phyloP scores from a whole-genome alignment of 352 stramenopile genomes.

The Phytophthora boehmeriae region DNA sequence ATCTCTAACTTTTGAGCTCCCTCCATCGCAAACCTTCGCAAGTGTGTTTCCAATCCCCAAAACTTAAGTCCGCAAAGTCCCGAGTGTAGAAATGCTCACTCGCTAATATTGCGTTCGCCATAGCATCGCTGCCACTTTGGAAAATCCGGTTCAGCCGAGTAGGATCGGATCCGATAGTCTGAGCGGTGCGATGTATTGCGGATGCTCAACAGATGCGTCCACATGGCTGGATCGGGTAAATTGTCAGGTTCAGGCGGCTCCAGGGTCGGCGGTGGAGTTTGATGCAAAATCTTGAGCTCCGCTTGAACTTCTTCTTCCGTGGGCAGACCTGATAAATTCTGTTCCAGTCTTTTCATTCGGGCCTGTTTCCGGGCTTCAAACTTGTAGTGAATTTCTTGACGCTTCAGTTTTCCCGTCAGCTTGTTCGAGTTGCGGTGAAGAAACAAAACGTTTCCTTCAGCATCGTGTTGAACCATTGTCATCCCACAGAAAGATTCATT shows the following conservation, averaged over 20 bases:
- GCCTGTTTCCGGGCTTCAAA: slow-evolving; percentile 27
- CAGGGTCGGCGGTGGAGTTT: slow-evolving; percentile 22
- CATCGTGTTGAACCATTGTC: slow-evolving; percentile 55
- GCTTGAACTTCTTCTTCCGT: slow-evolving; percentile 18
- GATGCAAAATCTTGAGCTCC: slow-evolving; percentile 17
- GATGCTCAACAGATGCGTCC: slow-evolving; percentile 70
- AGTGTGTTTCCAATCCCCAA: slow-evolving; percentile 33
- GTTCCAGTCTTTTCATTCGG: slow-evolving; percentile 18
- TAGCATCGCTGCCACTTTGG: slow-evolving; percentile 62
- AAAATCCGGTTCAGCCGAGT: slow-evolving; percentile 40
- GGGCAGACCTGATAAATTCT: slow-evolving; percentile 9
- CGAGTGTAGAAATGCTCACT: slow-evolving; percentile 41
- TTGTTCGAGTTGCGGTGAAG: slow-evolving; percentile 61
- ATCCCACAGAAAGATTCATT: slow-evolving; percentile 51
- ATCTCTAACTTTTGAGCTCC: slow-evolving; percentile 28
- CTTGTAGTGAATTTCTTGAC: slow-evolving; percentile 27
- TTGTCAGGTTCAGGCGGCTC: slow-evolving; percentile 27
- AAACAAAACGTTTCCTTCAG: slow-evolving; percentile 41
- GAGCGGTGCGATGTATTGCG: slow-evolving; percentile 39
- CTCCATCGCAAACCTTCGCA: slow-evolving; percentile 40
- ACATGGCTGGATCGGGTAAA: slow-evolving; percentile 54
- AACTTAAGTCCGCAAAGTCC: slow-evolving; percentile 33
- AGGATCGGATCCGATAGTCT: slow-evolving; percentile 62
- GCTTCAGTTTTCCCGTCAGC: slow-evolving; percentile 27
- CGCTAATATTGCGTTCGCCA: slow-evolving; percentile 38